Percentiles rank a stretch among this genome's conserved stretches.
Evolutionary conservation across 1,284 basidiomycete species (phyloP).

Genomic region (Ceratobasidium sp.): DNA sequence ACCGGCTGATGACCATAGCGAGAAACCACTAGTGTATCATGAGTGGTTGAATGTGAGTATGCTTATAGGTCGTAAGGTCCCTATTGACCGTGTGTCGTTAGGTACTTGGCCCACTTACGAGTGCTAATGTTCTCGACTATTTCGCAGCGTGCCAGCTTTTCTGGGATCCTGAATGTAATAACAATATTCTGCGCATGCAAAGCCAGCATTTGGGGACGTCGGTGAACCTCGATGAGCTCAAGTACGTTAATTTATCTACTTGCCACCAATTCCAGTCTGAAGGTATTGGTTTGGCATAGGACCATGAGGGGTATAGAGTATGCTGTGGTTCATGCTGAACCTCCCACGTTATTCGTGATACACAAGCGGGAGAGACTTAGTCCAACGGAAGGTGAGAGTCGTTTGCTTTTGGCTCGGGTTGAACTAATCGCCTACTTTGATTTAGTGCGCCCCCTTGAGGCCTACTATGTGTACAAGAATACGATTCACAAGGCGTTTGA

Average conservation of each 20-base stretch:
- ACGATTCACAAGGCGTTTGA: constrained; percentile 86
- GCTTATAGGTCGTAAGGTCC: background rate
- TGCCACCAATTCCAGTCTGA: constrained; percentile 26
- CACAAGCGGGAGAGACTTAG: constrained; percentile 83
- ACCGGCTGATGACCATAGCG: constrained; percentile 45
- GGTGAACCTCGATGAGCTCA: constrained; percentile 81
- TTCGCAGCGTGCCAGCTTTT: constrained; percentile 80
- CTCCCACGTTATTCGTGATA: constrained; percentile 81
- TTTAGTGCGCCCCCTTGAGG: constrained; percentile 72
- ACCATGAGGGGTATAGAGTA: constrained; percentile 85
- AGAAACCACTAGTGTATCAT: constrained; percentile 39
- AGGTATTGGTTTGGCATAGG: constrained; percentile 54
- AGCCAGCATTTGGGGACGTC: constrained; percentile 74
- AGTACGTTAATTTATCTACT: constrained; percentile 56
- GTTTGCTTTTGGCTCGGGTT: constrained; percentile 36
- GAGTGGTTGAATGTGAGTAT: constrained; percentile 44
- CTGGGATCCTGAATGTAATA: constrained; percentile 88
- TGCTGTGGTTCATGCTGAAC: constrained; percentile 74
- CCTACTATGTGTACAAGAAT: constrained; percentile 84
- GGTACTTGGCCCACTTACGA: constrained; percentile 65
- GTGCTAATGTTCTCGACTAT: constrained; percentile 82
- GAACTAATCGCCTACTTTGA: constrained; percentile 8
- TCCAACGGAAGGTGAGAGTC: constrained; percentile 70
- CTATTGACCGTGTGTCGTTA: background rate
- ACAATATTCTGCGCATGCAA: constrained; percentile 87